phyloP scores from a whole-genome alignment of 129 eudicot genomes.

The Arctium minus region DNA sequence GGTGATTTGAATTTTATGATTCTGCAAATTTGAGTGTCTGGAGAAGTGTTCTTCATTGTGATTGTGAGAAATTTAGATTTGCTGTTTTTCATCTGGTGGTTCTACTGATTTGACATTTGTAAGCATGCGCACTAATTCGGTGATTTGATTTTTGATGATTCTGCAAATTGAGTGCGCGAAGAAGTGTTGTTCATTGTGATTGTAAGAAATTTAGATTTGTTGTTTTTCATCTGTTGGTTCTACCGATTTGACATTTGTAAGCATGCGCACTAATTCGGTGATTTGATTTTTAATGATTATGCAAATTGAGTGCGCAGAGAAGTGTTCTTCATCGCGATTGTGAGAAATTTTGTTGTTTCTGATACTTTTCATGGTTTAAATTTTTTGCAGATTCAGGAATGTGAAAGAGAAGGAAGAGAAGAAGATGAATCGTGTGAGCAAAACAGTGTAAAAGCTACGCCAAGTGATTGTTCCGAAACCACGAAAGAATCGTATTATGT shows the following conservation, averaged over 20 bases:
- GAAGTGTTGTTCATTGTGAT: too few species aligned
- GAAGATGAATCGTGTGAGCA: constrained; percentile 54
- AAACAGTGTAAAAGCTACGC: constrained; percentile 43
- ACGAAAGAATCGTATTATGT: constrained; percentile 16
- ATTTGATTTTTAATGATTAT: neutral
- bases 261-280: neutral
- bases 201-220: too few species aligned
- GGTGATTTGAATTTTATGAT: neutral
- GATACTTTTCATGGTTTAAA: neutral
- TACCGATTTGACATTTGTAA: neutral
- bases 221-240: too few species aligned
- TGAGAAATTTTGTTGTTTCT: neutral
- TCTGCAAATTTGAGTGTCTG: neutral
- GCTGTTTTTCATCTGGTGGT: neutral
- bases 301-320: neutral
- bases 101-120: neutral
- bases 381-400: constrained; percentile 55
- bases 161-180: too few species aligned
- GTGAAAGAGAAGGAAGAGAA: constrained; percentile 64
- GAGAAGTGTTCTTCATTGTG: neutral
- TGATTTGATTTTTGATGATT: too few species aligned
- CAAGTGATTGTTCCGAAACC: constrained; percentile 30
- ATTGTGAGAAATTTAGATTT: neutral
- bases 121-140: neutral
- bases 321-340: neutral